Base-by-base conservation (phyloP, 441 rosid species). In the Populus hybrid region DNA sequence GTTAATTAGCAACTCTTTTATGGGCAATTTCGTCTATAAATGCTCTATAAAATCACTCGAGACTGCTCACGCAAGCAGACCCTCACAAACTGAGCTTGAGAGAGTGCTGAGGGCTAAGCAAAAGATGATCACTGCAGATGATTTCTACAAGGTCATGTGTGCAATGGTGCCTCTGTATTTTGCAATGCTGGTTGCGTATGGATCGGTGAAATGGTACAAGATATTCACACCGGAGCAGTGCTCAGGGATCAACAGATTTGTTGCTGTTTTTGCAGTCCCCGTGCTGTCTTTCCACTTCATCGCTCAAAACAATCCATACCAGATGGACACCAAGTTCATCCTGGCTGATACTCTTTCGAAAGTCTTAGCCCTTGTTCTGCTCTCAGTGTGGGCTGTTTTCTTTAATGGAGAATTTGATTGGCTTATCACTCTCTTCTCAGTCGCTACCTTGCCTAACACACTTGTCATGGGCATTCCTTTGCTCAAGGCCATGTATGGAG, bases 381-480 rank as follows among this genome's bases (percentile, higher is more conserved):
- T 92, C 53, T 84, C 89, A 0, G 50, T 80, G 3, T 89, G 93
- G 90, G 87, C 90, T 1, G 0, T 80, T 79, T 72, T 86, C 80
- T 85, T 81, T 75, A 67, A 78, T 23, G 86, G 91, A 14, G 82
- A 90, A 19, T 80, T 92, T 10, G 94, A 92, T 46, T 92, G 97
- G 97, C 87, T 89, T 70, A 90, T 92, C 81, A 90, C 93, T 61
- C 87, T 92, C 76, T 92, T 92, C 86, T 90, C 94, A 1, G 67
- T 89, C 8, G 80, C 93, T 0, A 89, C 94, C 67, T 80, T 92
- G 77, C 97, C 97, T 21, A 90, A 92, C 81, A 90, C 97, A 8
- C 93, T 92, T 1, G 97, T 92, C 68, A 92, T 92, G 97, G 97
- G 97, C 6, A 90, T 92, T 18, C 97, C 97, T 76, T 77, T 92